Percentiles rank a stretch among this genome's conserved stretches.
These are phyloP conservation scores for Crucibulum laeve DNA, from an alignment of 768 basidiomycete genomes.

Conservation along the genomic window DNA sequence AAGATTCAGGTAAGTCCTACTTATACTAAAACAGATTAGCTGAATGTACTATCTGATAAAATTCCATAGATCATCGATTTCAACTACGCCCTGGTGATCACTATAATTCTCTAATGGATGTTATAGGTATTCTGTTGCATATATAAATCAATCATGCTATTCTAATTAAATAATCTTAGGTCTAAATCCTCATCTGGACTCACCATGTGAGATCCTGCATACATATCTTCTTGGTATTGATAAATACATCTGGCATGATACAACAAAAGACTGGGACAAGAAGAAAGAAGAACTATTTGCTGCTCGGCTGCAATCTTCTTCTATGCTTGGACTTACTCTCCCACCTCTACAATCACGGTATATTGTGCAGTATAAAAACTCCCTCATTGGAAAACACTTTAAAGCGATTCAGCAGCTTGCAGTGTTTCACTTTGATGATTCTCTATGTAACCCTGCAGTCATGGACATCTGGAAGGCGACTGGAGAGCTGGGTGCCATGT, in stretches of 20 bases:
- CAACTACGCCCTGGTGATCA: too few relatives aligned
- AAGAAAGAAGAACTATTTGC: conserved; percentile 18
- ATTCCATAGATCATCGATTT: too few relatives aligned
- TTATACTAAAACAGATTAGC: conserved; percentile 1
- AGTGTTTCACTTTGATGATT: conserved; percentile 21
- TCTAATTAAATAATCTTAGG: conserved; percentile 11
- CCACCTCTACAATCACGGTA: conserved; percentile 20
- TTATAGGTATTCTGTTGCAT: conserved; percentile 12
- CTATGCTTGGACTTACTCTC: conserved; percentile 19
- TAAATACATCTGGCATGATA: conserved; percentile 29
- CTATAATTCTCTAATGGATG: too few relatives aligned
- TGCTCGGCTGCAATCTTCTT: conserved; percentile 17
- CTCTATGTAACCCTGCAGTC: conserved; percentile 12
- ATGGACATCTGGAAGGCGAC: conserved; percentile 24
- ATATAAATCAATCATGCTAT: background rate
- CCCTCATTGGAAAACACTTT: conserved; percentile 32
- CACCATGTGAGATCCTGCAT: conserved; percentile 33
- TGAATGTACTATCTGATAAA: too few relatives aligned
- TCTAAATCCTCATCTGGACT: conserved; percentile 28
- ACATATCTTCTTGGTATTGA: conserved; percentile 27
- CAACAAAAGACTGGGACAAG: conserved; percentile 14
- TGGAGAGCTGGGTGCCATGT: conserved; percentile 22
- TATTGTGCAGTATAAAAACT: conserved; percentile 26
- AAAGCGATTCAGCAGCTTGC: conserved; percentile 23
- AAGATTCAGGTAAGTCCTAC: too few relatives aligned